phyloP scores from a whole-genome alignment of 2,329 filamentous ascomycete genomes.

The Corynespora cassiicola region DNA sequence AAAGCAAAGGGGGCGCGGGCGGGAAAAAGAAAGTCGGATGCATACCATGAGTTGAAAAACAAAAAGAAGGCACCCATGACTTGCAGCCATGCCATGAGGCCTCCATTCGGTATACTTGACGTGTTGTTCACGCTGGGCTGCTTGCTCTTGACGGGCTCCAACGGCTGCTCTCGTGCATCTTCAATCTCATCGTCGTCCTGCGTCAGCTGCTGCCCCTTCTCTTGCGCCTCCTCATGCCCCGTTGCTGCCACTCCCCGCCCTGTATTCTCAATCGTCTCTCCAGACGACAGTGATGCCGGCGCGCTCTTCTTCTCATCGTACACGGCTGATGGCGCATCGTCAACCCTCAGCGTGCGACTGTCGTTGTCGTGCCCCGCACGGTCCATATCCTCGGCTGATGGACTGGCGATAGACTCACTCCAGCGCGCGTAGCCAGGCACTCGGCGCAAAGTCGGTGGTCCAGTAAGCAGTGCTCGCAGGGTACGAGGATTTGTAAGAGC shows the following conservation, averaged over 20 bases:
- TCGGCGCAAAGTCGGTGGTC: too few species aligned
- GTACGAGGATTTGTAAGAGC: too few species aligned
- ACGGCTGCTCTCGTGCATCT: slow-evolving; percentile 2
- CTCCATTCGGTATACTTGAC: slow-evolving; percentile 54
- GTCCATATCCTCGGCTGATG: slow-evolving; percentile 12
- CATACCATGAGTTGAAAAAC: slow-evolving; percentile 56
- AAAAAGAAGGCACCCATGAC: slow-evolving; percentile 56
- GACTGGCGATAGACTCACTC: too few species aligned
- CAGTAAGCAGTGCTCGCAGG: too few species aligned
- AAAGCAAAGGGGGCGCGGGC: background rate
- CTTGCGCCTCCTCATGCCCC: slow-evolving; percentile 11
- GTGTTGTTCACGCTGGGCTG: slow-evolving; percentile 49
- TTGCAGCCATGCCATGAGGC: slow-evolving; percentile 55
- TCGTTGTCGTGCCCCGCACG: slow-evolving; percentile 11
- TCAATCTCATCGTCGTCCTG: slow-evolving; percentile 4
- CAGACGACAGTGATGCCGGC: slow-evolving; percentile 19
- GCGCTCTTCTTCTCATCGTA: slow-evolving; percentile 25
- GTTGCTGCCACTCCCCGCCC: slow-evolving; percentile 5
- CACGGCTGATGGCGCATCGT: slow-evolving; percentile 2
- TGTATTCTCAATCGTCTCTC: slow-evolving; percentile 17
- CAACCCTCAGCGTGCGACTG: background rate
- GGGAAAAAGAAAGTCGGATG: slow-evolving; percentile 5
- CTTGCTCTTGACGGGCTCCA: slow-evolving; percentile 29
- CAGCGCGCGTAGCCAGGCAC: too few species aligned
- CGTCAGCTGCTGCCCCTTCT: slow-evolving; percentile 20